Conservation (phyloP, 371 early-diverging fungal species). For the Lichtheimia corymbifera region DNA sequence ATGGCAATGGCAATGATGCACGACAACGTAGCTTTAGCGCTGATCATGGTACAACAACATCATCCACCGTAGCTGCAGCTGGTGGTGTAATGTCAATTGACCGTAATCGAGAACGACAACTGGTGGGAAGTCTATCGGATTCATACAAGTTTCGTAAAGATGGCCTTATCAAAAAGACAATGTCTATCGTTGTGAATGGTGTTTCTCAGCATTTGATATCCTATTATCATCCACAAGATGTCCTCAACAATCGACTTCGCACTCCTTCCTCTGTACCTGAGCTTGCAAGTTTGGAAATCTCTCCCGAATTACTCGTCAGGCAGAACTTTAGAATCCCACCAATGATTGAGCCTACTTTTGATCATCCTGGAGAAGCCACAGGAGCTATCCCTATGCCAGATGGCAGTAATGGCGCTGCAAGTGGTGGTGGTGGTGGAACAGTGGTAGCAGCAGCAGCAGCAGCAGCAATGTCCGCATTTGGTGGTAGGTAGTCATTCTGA, state of each 20-base stretch:
- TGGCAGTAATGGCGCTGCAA: too few relatives aligned
- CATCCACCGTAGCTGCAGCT: constrained; percentile 14
- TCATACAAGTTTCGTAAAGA: constrained; percentile 72
- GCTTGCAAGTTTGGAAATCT: constrained; percentile 57
- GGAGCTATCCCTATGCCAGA: too few relatives aligned
- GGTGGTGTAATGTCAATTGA: constrained; percentile 18
- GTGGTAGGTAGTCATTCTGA: constrained; percentile 5
- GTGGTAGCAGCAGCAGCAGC: too few relatives aligned
- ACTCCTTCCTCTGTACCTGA: constrained; percentile 58
- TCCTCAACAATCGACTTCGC: constrained; percentile 56
- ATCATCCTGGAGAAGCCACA: constrained; percentile 6
- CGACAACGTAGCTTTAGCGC: constrained; percentile 29
- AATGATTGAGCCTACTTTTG: constrained; percentile 41
- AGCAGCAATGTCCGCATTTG: constrained; percentile 8
- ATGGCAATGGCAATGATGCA: constrained; percentile 3
- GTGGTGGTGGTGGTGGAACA: too few relatives aligned
- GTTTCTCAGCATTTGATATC: constrained; percentile 82
- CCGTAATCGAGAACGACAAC: constrained; percentile 55
- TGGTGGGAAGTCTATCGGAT: constrained; percentile 64
- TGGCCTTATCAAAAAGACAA: constrained; percentile 85
- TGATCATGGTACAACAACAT: constrained; percentile 14
- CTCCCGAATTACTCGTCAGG: constrained; percentile 49
- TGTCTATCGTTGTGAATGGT: constrained; percentile 79
- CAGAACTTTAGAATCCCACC: constrained; percentile 60
- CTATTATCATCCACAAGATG: constrained; percentile 80